These are phyloP conservation scores for Stellera chamaejasme DNA, from an alignment of 345 rosid species.

Conservation along the genomic window DNA sequence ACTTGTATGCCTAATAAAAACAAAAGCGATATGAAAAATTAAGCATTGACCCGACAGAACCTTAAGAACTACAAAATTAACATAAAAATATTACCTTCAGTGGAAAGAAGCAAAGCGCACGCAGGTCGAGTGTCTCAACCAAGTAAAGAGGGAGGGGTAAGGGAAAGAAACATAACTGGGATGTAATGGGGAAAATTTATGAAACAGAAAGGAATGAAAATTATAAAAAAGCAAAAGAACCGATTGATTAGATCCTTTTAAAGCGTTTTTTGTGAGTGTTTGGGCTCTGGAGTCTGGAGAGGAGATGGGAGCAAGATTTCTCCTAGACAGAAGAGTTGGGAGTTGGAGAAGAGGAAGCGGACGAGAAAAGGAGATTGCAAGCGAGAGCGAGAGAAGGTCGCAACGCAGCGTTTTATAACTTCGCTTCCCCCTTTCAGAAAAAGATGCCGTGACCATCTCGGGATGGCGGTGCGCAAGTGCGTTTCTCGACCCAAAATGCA, in stretches of 20 bases:
- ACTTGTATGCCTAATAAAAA: constrained; percentile 22
- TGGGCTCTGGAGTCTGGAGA: neutral
- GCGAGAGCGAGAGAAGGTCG: neutral
- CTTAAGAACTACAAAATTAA: too few species aligned
- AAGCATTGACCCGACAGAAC: too few species aligned
- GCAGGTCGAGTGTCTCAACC: too few species aligned
- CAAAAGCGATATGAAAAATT: neutral
- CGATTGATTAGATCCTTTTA: constrained; percentile 14
- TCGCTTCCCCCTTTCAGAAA: constrained; percentile 3
- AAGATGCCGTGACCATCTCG: too few species aligned
- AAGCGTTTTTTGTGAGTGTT: constrained; percentile 6
- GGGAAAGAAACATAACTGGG: too few species aligned
- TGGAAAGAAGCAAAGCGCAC: neutral
- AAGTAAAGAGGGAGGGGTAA: too few species aligned
- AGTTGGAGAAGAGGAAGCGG: constrained; percentile 6
- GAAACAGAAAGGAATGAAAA: constrained; percentile 3
- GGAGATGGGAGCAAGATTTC: neutral
- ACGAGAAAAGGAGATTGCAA: neutral
- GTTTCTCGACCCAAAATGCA: too few species aligned
- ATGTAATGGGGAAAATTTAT: neutral
- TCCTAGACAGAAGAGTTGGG: neutral
- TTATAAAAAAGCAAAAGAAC: constrained; percentile 12
- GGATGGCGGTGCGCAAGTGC: too few species aligned
- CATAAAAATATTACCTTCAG: neutral
- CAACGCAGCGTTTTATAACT: constrained; percentile 34